A percentile compares a stretch with the other conserved stretches of the same genome.
phyloP scores from a whole-genome alignment of 495 filamentous ascomycete species.

The Pyrenula aspistea region DNA sequence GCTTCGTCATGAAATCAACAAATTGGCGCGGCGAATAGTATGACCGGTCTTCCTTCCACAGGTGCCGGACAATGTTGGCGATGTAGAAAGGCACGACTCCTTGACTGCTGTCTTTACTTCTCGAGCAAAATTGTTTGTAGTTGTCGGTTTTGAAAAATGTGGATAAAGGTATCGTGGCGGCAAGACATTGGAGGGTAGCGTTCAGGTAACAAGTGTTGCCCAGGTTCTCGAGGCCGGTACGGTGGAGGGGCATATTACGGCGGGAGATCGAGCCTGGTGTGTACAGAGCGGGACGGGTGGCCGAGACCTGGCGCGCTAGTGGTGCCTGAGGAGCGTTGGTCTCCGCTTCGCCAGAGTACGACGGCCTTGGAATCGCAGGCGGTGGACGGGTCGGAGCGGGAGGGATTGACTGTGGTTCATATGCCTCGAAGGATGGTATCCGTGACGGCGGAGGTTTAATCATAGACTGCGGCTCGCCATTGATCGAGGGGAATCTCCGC shows the following conservation, averaged over 20 bases:
- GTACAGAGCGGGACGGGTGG: constrained; percentile 33
- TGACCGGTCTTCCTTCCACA: constrained; percentile 62
- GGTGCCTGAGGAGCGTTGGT: constrained; percentile 40
- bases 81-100: constrained; percentile 70
- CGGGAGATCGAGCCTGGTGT: constrained; percentile 26
- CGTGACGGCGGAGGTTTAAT: constrained; percentile 21
- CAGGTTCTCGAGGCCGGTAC: constrained; percentile 70
- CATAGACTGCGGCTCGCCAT: constrained; percentile 68
- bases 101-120: constrained; percentile 59
- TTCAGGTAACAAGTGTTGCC: constrained; percentile 88
- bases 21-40: constrained; percentile 41
- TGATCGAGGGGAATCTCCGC: constrained; percentile 67
- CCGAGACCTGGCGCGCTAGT: constrained; percentile 30
- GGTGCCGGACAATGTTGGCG: constrained; percentile 58
- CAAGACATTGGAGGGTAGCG: constrained; percentile 70
- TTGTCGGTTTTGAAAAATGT: constrained; percentile 48
- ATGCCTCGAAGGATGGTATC: constrained; percentile 9
- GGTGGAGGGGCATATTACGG: constrained; percentile 39
- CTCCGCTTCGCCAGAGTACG: constrained; percentile 81
- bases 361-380: constrained; percentile 72
- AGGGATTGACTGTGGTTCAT: constrained; percentile 27
- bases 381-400: constrained; percentile 52
- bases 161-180: constrained; percentile 59
- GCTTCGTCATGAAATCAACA: constrained; percentile 40
- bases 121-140: constrained; percentile 45